Evolutionary conservation across 1,284 basidiomycete genomes (phyloP).

Genomic region (Lignosus rhinocerotis): DNA sequence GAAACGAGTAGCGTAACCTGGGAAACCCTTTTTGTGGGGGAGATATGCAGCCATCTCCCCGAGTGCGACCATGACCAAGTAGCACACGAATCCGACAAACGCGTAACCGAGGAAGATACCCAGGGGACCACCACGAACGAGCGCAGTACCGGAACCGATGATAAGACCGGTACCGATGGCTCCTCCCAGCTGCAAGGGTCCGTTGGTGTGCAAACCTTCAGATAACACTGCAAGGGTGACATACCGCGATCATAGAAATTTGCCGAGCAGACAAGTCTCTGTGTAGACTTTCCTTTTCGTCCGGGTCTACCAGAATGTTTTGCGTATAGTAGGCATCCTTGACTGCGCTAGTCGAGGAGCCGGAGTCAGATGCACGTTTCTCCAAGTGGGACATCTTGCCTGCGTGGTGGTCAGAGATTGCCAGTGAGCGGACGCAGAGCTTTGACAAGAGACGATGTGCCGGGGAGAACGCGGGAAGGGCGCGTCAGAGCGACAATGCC

Average conservation of each 20-base stretch:
- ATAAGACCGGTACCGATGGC: constrained; percentile 75
- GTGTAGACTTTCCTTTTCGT: constrained; percentile 48
- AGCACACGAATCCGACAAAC: constrained; percentile 58
- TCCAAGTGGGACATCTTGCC: constrained; percentile 22
- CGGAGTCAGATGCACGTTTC: constrained; percentile 12
- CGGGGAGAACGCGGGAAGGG: neutral
- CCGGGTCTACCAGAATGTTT: constrained; percentile 44
- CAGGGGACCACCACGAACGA: constrained; percentile 54
- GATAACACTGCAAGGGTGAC: constrained; percentile 20
- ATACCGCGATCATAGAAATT: constrained; percentile 71
- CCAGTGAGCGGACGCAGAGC: neutral
- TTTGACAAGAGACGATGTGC: neutral
- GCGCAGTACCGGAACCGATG: constrained; percentile 65
- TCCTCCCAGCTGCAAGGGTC: constrained; percentile 49
- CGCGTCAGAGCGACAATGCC: neutral
- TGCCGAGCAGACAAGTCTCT: constrained; percentile 66
- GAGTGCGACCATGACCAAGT: constrained; percentile 47
- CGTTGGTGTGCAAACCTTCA: neutral
- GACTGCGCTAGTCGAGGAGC: constrained; percentile 4
- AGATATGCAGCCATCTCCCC: constrained; percentile 42
- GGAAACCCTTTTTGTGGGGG: constrained; percentile 43
- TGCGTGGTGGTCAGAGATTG: neutral
- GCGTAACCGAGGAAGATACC: constrained; percentile 52
- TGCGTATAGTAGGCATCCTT: constrained; percentile 31
- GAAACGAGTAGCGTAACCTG: constrained; percentile 49